Base-by-base conservation (phyloP, 768 basidiomycete genomes). In the Leucosporidium yakuticum region DNA sequence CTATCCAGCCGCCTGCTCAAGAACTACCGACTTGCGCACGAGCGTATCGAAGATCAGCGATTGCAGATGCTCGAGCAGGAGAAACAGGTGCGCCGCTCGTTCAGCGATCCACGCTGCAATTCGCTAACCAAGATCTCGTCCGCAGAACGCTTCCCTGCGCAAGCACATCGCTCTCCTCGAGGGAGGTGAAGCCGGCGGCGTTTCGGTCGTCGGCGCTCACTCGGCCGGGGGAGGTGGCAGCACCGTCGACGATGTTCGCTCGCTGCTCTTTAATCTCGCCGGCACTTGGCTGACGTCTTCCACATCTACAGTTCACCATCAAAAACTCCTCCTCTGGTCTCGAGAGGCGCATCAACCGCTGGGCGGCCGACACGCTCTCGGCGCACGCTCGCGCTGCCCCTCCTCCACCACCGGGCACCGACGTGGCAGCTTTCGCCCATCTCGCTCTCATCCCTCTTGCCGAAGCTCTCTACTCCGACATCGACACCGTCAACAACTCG, bases 311-410 rank as follows among this genome's bases (percentile, higher is more conserved):
- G 77, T 91, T 91, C 78, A 90, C 90, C 7, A 91, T 93, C 80
- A 88, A 92, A 89, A 91, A 88, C 71, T 82, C 87, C 14, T 90
- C 90, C 4, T 88, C 89, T 8, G 86, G 87, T 61, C 83, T 93
- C 29, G 91, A 92, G 75, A 85, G 88, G 60, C 81, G 86, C 57
- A 86, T 93, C 77, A 93, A 93, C 77, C 85, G 90, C 74, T 93
- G 89, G 89, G 89, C 90, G 4, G 87, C 88, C 58, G 88, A 90
- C 59, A 80, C 68, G 86, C 74, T 82, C 89, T 21, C 84, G 85
- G 34, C 76, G 77, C 23, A 86, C 85, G 9, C 86, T 85, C 19
- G 81, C 80, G 0, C 80, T 83, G 14, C 80, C 87, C 31, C 81
- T 81, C 15, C 79, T 80, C 17, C 78, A 90, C 48, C 86, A 83